Conservation (phyloP, 352 stramenopile genomes). For the Globisporangium splendens region DNA sequence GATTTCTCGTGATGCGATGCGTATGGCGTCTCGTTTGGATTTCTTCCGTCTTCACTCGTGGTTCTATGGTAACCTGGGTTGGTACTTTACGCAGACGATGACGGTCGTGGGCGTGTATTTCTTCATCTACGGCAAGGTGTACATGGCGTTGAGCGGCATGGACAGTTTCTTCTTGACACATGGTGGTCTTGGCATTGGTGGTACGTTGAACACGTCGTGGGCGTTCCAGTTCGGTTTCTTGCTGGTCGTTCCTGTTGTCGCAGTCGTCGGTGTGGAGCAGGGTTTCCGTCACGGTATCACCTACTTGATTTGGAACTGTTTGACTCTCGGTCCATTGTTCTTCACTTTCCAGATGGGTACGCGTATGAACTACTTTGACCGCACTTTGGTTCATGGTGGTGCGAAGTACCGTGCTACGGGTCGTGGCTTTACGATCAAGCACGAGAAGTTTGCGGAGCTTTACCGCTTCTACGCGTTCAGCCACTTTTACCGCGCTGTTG, state of each 20-base stretch:
- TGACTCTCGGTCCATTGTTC: constrained; percentile 97
- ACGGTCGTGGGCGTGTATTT: constrained; percentile 26
- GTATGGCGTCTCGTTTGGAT: constrained; percentile 94
- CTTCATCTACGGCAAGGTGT: constrained; percentile 29
- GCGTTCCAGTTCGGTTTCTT: no score
- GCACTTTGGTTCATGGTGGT: no score
- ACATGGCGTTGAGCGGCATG: constrained; percentile 15
- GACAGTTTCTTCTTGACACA: no score
- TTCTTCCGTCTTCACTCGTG: constrained; percentile 97
- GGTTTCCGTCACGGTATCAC: constrained; percentile 93
- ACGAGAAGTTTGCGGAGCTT: no score
- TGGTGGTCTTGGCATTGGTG: no score
- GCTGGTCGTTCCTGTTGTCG: no score
- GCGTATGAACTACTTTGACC: no score
- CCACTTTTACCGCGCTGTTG: no score
- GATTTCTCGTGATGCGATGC: constrained; percentile 94
- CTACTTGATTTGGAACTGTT: constrained; percentile 92
- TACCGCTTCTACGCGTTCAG: no score
- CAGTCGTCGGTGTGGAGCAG: constrained; percentile 91
- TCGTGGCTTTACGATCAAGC: no score
- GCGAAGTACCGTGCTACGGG: no score
- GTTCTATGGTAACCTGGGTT: constrained; percentile 26
- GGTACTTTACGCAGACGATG: constrained; percentile 27
- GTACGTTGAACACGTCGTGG: no score
- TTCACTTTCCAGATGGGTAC: constrained; percentile 92